A percentile compares a stretch with the other conserved stretches of the same genome.
These are phyloP conservation scores for Albugo candida DNA, from an alignment of 352 stramenopile genomes.

Conservation along the genomic window DNA sequence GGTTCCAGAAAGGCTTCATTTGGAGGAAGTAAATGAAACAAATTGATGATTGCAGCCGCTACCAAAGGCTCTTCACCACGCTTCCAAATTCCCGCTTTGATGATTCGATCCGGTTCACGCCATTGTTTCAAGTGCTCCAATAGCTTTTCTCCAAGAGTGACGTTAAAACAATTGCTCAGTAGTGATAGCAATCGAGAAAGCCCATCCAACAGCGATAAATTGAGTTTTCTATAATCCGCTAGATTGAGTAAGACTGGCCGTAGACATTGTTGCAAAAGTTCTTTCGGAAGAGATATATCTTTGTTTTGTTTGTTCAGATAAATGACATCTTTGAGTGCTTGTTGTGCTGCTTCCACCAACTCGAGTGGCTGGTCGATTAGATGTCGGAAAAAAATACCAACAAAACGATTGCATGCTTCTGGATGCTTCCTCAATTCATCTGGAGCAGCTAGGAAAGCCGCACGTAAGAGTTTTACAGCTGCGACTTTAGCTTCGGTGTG, in stretches of 20 bases:
- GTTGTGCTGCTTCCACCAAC: conserved; percentile 58
- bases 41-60: conserved; percentile 87
- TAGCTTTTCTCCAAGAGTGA: conserved; percentile 93
- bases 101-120: conserved; percentile 77
- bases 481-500: conserved; percentile 67
- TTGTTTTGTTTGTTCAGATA: conserved; percentile 78
- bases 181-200: conserved; percentile 85
- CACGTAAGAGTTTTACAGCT: conserved; percentile 71
- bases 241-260: conserved; percentile 91
- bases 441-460: conserved; percentile 60
- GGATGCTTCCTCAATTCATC: conserved; percentile 74
- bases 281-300: conserved; percentile 82
- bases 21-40: conserved; percentile 91
- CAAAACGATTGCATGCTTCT: conserved; percentile 69
- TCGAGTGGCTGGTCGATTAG: conserved; percentile 72
- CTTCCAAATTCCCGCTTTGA: conserved; percentile 85
- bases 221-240: conserved; percentile 93
- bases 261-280: conserved; percentile 91
- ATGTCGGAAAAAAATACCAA: conserved; percentile 81
- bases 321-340: conserved; percentile 62
- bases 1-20: conserved; percentile 90
- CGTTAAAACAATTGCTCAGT: conserved; percentile 94
- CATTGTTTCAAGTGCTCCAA: conserved; percentile 92
- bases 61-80: conserved; percentile 88
- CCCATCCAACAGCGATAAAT: conserved; percentile 85